phyloP scores from a whole-genome alignment of 2,329 filamentous ascomycete species.

The Ophidiomyces ophidiicola region DNA sequence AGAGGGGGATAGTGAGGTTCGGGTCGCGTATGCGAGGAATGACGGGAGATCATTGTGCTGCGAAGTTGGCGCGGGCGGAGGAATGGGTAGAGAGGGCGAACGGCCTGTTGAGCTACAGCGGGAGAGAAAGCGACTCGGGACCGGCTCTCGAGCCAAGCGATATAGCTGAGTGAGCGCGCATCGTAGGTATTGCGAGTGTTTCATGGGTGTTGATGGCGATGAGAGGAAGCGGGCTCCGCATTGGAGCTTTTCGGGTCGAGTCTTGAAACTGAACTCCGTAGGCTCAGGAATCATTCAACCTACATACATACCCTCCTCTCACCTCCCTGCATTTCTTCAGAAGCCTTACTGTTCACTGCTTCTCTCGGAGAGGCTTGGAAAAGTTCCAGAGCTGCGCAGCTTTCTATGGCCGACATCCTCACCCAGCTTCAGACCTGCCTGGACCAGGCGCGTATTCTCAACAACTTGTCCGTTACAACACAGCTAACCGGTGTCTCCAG shows the following conservation, averaged over 20 bases:
- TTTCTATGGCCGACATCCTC: constrained; percentile 39
- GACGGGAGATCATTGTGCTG: constrained; percentile 29
- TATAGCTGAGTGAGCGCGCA: background rate
- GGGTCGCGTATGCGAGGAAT: constrained; percentile 32
- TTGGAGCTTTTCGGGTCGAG: too few relatives aligned
- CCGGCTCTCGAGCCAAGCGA: background rate
- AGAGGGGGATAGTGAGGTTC: constrained; percentile 25
- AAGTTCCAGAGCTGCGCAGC: too few relatives aligned
- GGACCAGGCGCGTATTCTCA: constrained; percentile 30
- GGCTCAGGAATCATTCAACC: too few relatives aligned
- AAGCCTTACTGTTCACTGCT: too few relatives aligned
- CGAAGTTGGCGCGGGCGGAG: constrained; percentile 25
- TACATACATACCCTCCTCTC: too few relatives aligned
- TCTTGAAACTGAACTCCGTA: background rate
- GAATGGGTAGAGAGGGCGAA: constrained; percentile 3
- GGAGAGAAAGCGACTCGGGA: background rate
- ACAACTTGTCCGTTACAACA: background rate
- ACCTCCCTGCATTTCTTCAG: too few relatives aligned
- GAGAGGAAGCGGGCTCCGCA: too few relatives aligned
- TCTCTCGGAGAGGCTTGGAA: too few relatives aligned
- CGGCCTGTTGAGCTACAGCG: constrained; percentile 5
- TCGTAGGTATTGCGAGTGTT: background rate
- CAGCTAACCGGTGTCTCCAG: constrained; percentile 17
- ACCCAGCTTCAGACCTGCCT: constrained; percentile 41
- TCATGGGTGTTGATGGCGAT: constrained; percentile 5